These are phyloP conservation scores for Russula lepida DNA, from an alignment of 768 basidiomycete genomes.

Conservation along the genomic window DNA sequence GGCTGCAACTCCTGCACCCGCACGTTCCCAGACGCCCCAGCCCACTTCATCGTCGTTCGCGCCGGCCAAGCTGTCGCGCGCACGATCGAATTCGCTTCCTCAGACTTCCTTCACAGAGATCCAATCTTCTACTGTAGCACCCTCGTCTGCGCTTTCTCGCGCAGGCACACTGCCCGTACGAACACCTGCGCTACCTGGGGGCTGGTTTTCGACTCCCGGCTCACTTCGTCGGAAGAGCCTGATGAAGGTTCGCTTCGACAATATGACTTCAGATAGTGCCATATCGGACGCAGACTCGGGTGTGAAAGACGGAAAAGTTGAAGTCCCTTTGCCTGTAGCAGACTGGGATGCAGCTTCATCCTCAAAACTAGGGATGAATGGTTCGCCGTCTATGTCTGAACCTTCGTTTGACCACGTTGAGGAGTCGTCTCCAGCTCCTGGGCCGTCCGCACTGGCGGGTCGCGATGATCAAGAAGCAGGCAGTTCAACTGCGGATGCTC, in stretches of 20 bases:
- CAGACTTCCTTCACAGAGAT: constrained; percentile 9
- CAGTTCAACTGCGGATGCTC: background rate
- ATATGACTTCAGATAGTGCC: constrained; percentile 28
- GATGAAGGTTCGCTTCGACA: constrained; percentile 68
- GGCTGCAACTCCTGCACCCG: constrained; percentile 33
- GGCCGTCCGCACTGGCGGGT: background rate
- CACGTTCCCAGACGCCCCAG: constrained; percentile 18
- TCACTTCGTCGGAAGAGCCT: constrained; percentile 41
- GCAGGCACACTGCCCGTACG: constrained; percentile 21
- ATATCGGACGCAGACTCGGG: constrained; percentile 23
- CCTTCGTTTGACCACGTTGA: constrained; percentile 18
- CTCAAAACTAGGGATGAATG: background rate
- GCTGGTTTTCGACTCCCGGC: constrained; percentile 46
- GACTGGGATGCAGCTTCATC: constrained; percentile 4
- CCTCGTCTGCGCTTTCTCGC: constrained; percentile 10
- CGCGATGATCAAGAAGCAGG: background rate
- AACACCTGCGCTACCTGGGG: constrained; percentile 42
- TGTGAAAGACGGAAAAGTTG: background rate
- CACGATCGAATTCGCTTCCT: constrained; percentile 19
- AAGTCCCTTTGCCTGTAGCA: constrained; percentile 3
- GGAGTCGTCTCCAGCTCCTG: constrained; percentile 14
- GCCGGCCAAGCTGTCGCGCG: constrained; percentile 1
- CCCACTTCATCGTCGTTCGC: background rate
- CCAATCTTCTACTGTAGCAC: background rate
- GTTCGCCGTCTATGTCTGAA: constrained; percentile 15